phyloP scores from a whole-genome alignment of 805 yeast genomes.

The Pichia rugopelliculosa region DNA sequence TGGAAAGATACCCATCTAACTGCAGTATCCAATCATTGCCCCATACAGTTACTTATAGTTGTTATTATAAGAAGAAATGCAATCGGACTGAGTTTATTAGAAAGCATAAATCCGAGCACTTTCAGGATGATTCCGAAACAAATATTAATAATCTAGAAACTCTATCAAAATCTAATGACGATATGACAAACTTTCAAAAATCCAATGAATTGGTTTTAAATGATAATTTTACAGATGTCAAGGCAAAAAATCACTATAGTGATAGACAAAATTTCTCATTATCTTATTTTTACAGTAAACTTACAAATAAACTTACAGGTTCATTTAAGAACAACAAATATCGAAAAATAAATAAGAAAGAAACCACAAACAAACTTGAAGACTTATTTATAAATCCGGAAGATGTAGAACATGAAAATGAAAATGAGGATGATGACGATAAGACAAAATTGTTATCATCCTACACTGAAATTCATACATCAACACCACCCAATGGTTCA shows the following conservation, averaged over 20 bases:
- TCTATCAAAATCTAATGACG: no score
- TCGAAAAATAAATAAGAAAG: no score
- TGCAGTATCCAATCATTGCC: background rate
- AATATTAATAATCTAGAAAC: no score
- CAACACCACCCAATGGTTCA: background rate
- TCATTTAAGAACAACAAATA: background rate
- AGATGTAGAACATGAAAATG: background rate
- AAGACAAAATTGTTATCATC: background rate
- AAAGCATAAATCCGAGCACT: background rate
- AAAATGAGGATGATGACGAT: background rate
- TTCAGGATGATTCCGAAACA: no score
- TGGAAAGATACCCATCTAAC: background rate
- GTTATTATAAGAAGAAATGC: no score
- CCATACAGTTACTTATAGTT: background rate
- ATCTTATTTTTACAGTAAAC: background rate
- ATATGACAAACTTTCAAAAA: no score
- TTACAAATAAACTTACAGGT: background rate
- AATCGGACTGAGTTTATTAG: no score
- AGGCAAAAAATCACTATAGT: no score
- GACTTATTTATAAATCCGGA: background rate
- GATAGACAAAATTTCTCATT: background rate
- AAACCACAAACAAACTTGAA: background rate
- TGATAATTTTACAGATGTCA: background rate
- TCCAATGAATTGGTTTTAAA: background rate
- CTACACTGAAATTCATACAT: no score